Base-by-base conservation (phyloP, 1,139 yeast genomes). In the Pichia norvegensis region DNA sequence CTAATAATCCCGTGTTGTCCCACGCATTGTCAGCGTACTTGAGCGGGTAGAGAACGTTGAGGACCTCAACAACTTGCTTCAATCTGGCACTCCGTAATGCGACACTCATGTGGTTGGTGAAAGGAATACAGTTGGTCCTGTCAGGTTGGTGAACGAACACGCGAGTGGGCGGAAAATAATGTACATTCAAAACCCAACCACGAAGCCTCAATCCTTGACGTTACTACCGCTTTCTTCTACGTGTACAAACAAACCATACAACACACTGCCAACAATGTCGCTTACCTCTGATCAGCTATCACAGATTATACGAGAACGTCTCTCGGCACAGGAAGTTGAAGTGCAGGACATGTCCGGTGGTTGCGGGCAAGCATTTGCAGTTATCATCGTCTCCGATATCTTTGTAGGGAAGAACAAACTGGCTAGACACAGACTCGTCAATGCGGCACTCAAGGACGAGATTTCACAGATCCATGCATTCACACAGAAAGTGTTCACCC, bases 1-100 rank as follows among this genome's bases (percentile, higher is more conserved):
- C 82, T 38, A 92, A 66, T 46, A 90, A 69, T 0, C 97, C 97
- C 0, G 95, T 87, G 61, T 90, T 90, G 62, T 92, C 98, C 97
- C 97, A 92, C 1, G 90, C 64, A 38, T 73, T 72, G 57, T 90
- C 97, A 0, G 97, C 97, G 35, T 54, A 47, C 4, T 54, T 51
- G 6, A 55, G 42, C 3, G 65, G 65, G 40, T 57, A 61, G 33
- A 79, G 68, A 52, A 75, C 78, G 60, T 87, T 43, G 22, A 52
- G 29, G 2, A 33, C 33, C 8, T 27, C 31, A 1, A 45, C 36
- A 4, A 46, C 29, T 5, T 4, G 14, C 20, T 41, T 43, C 33
- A 51, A 41, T 10, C 39, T 29, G 4, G 38, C 16, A 14, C 37
- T 33, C 4, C 40, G 40, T 19, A 50, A 38, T 13, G 44, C 43